These are phyloP conservation scores for Penicillium sp. DNA, from an alignment of 2,329 filamentous ascomycete genomes.

Conservation along the genomic window DNA sequence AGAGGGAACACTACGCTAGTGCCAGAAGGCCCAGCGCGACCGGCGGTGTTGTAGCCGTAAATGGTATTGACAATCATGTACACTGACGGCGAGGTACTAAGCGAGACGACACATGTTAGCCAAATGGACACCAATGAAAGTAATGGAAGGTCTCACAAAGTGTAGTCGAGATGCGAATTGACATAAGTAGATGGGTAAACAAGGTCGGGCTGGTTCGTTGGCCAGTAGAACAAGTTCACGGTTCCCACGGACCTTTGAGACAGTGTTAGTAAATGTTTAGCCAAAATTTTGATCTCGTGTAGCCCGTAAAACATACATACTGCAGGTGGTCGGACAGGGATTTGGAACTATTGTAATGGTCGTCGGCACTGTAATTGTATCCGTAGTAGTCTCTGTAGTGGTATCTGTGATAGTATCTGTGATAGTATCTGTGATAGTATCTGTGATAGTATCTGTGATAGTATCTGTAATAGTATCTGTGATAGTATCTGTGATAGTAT, in stretches of 20 bases:
- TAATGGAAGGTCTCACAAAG: conserved; percentile 7
- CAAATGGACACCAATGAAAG: background rate
- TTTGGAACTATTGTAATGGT: conserved; percentile 15
- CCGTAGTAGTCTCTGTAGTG: conserved; percentile 2
- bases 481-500: background rate
- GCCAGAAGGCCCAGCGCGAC: conserved; percentile 13
- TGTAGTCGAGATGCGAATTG: conserved; percentile 12
- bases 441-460: background rate
- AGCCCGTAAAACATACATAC: conserved; percentile 5
- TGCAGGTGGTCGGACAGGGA: conserved; percentile 17
- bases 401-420: conserved; percentile 3
- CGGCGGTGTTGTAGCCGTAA: conserved; percentile 16
- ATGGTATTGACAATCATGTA: conserved; percentile 17
- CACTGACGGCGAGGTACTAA: conserved; percentile 15
- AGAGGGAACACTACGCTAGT: conserved; percentile 15
- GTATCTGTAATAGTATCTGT: background rate
- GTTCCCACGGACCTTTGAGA: conserved; percentile 12
- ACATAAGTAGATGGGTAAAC: conserved; percentile 14
- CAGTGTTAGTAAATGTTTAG: background rate
- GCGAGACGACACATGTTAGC: background rate
- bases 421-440: background rate
- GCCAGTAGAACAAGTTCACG: conserved; percentile 18
- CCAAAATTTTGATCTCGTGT: background rate
- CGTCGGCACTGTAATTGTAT: conserved; percentile 4
- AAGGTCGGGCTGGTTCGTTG: conserved; percentile 6